phyloP scores from a whole-genome alignment of 768 basidiomycete genomes.

The Auriscalpium vulgare region DNA sequence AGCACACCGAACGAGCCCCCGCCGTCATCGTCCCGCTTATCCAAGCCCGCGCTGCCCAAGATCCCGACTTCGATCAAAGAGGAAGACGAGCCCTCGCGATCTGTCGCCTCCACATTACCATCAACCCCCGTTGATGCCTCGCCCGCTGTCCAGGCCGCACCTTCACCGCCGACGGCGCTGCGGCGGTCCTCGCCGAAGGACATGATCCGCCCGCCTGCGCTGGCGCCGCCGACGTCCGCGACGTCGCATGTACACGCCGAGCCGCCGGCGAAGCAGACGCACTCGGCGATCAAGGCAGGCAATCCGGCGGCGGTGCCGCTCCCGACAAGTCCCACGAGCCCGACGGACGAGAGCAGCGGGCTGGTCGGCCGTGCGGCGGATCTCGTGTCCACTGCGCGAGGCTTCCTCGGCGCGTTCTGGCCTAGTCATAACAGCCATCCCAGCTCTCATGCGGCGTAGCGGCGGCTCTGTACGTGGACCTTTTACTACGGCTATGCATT shows the following conservation, averaged over 20 bases:
- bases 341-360: slow-evolving; percentile 18
- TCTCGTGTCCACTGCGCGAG: slow-evolving; percentile 74
- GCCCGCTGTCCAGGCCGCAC: background rate
- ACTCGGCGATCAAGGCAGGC: slow-evolving; percentile 13
- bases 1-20: background rate
- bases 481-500: background rate
- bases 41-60: background rate
- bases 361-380: slow-evolving; percentile 62
- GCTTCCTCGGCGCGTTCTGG: slow-evolving; percentile 64
- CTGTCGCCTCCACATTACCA: background rate
- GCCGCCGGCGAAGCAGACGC: slow-evolving; percentile 1
- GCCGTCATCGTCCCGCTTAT: background rate
- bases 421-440: slow-evolving; percentile 18
- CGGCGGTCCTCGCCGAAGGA: slow-evolving; percentile 3
- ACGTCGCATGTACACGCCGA: slow-evolving; percentile 4
- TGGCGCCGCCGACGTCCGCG: slow-evolving; percentile 4
- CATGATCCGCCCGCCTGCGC: background rate
- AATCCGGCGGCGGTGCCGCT: slow-evolving; percentile 21
- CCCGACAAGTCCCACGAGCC: slow-evolving; percentile 18
- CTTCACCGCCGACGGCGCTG: slow-evolving; percentile 5
- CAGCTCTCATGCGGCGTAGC: slow-evolving; percentile 6
- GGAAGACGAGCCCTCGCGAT: slow-evolving; percentile 7
- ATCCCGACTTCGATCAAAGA: background rate
- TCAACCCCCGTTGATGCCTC: too few relatives aligned
- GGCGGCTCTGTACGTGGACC: background rate